Conservation (phyloP, 352 stramenopile genomes). For the Phytopythium sindhum region DNA sequence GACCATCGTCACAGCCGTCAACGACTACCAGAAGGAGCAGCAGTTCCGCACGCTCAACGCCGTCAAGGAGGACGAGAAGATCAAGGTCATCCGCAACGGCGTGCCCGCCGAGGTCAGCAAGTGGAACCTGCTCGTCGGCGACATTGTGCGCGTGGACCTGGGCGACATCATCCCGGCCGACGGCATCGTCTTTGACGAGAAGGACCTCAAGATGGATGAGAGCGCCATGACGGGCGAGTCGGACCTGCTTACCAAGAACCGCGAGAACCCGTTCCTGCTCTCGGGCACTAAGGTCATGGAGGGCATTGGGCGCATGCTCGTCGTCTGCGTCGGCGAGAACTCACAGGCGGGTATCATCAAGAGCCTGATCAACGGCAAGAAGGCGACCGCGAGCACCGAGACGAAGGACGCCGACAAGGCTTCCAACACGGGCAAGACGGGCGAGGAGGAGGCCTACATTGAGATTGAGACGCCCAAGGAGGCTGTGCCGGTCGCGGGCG, state of each 20-base stretch:
- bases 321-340: conserved; percentile 91
- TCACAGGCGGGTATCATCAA: conserved; percentile 93
- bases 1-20: conserved; percentile 79
- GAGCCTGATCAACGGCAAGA: conserved; percentile 80
- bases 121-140: conserved; percentile 86
- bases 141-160: conserved; percentile 77
- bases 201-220: conserved; percentile 89
- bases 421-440: conserved; percentile 22
- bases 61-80: conserved; percentile 73
- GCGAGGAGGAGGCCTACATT: conserved; percentile 34
- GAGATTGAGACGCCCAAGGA: conserved; percentile 5
- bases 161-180: conserved; percentile 92
- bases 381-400: conserved; percentile 53
- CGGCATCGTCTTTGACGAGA: conserved; percentile 79
- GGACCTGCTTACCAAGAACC: conserved; percentile 82
- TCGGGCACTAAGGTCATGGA: conserved; percentile 94
- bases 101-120: conserved; percentile 53
- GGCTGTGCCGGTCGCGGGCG: neutral
- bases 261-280: conserved; percentile 90
- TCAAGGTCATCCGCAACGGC: conserved; percentile 75
- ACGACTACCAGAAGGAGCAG: conserved; percentile 91
- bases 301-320: conserved; percentile 90
- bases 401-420: conserved; percentile 49
- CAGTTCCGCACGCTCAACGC: conserved; percentile 86
- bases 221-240: conserved; percentile 89